These are phyloP conservation scores for Sequoia sempervirens DNA, from an alignment of 75 land plant genomes.

Conservation along the genomic window DNA sequence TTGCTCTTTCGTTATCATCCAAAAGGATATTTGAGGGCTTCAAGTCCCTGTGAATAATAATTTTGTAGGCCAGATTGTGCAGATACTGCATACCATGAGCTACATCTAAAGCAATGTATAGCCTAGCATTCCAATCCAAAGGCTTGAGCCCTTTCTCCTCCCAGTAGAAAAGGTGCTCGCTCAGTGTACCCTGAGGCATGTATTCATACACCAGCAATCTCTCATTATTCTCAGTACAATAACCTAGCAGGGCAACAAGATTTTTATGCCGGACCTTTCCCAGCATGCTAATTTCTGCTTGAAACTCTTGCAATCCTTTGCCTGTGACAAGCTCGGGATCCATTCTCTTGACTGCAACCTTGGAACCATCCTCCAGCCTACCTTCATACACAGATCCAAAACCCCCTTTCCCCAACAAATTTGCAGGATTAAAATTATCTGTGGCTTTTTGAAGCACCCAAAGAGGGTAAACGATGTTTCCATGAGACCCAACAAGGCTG, in stretches of 20 bases:
- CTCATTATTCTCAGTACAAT: constrained; percentile 61
- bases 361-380: constrained; percentile 62
- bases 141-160: constrained; percentile 23
- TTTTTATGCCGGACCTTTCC: constrained; percentile 86
- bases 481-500: constrained; percentile 11
- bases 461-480: constrained; percentile 31
- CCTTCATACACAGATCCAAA: constrained; percentile 89
- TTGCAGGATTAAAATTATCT: constrained; percentile 55
- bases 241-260: constrained; percentile 69
- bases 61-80: constrained; percentile 65
- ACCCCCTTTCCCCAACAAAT: constrained; percentile 75
- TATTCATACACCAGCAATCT: constrained; percentile 78
- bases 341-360: constrained; percentile 85
- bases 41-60: constrained; percentile 74
- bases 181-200: constrained; percentile 66
- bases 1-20: constrained; percentile 59
- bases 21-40: constrained; percentile 79
- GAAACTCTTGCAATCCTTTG: constrained; percentile 72
- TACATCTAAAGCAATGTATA: constrained; percentile 69
- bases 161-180: constrained; percentile 63
- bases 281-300: constrained; percentile 71
- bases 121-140: constrained; percentile 62
- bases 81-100: constrained; percentile 75
- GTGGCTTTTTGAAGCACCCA: constrained; percentile 59
- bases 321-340: constrained; percentile 39